Evolutionary conservation across 306 rosid species (phyloP), one percentile per base, ranked within the genome.

Genomic region (Carpinus viminea): DNA sequence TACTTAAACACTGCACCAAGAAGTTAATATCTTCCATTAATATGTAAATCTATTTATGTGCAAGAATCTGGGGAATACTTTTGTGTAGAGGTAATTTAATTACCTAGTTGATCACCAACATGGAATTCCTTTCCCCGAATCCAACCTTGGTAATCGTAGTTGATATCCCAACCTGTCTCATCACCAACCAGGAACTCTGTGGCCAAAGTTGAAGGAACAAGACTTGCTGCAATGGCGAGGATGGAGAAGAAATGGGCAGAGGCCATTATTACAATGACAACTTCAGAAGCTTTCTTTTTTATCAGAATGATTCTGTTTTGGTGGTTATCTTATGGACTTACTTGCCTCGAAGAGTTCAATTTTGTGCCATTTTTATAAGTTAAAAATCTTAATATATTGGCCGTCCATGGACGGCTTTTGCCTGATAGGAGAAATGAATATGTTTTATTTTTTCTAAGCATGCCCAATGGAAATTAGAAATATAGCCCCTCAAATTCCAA

Each of bases 51-150:
- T 15, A 4, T 47, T 47, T 47, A 2, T 47, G 51, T 47, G 34
- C 34, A 31, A 31, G 34, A 31, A 31, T 31, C 34, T 31, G 34
- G 34, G 3, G 3, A 31, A 31, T 31, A 2, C 34, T 31, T 31
- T 31, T 56, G 20, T 10, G 8, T 7, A 20, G 62, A 18, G n/a
- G 12, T 72, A 41, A 41, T 41, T 3, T 41, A 41, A 38, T 48
- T 83, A 89, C 93, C 82, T 17, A 89, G 85, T 59, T 74, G 81
- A 75, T 89, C 88, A 8, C 91, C 93, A 24, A 80, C 87, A 4
- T 60, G 52, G 66, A 89, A 86, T 45, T 73, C 77, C 68, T 84
- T 90, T 10, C 84, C 88, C 43, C 4, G 53, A 36, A 86, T 77
- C 89, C 91, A 86, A 56, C 78, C 75, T 76, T 81, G 81, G 72